These are phyloP conservation scores for Zymoseptoria pseudotritici DNA, from an alignment of 2,329 filamentous ascomycete genomes.

Conservation along the genomic window DNA sequence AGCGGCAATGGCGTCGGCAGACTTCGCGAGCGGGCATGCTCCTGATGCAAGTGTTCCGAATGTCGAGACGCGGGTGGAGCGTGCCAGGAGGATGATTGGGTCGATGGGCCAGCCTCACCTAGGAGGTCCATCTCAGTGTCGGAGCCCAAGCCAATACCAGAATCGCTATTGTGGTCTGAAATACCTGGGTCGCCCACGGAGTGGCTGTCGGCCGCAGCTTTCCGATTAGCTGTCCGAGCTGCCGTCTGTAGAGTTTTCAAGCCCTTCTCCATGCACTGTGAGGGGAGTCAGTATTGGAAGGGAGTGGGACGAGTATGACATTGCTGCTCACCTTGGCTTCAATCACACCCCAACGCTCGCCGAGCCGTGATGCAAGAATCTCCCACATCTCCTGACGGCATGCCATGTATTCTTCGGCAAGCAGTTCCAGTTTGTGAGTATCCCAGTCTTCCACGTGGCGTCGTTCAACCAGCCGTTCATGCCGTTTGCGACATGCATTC, in stretches of 20 bases:
- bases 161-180: constrained; percentile 54
- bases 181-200: constrained; percentile 30
- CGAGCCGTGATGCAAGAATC: constrained; percentile 56
- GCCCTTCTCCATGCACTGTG: constrained; percentile 73
- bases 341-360: constrained; percentile 57
- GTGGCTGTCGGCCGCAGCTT: constrained; percentile 45
- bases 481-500: constrained; percentile 83
- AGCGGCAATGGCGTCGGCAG: constrained; percentile 28
- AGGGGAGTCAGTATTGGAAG: constrained; percentile 20
- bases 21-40: constrained; percentile 27
- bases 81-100: constrained; percentile 22
- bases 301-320: constrained; percentile 29
- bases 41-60: constrained; percentile 11
- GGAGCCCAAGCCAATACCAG: constrained; percentile 53
- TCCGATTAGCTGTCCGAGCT: constrained; percentile 57
- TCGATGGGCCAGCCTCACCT: constrained; percentile 13
- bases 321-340: constrained; percentile 66
- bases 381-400: constrained; percentile 78
- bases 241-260: constrained; percentile 71
- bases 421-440: constrained; percentile 61
- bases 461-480: constrained; percentile 75
- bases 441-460: constrained; percentile 71
- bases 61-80: constrained; percentile 5
- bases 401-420: constrained; percentile 72
- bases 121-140: constrained; percentile 39